phyloP scores from a whole-genome alignment of 768 basidiomycete genomes.

The Collybia nuda region DNA sequence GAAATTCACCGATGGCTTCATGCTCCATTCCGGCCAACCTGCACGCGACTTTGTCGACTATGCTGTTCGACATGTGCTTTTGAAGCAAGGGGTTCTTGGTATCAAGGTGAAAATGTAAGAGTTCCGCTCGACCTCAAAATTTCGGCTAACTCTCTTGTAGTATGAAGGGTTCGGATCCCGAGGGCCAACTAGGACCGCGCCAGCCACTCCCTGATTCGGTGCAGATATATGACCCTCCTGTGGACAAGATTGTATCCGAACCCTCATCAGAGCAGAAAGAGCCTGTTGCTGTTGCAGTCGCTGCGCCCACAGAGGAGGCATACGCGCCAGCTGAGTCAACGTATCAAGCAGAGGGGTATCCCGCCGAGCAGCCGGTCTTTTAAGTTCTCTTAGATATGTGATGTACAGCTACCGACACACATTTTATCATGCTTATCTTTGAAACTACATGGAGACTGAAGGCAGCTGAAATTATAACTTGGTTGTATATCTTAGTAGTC shows the following conservation, averaged over 20 bases:
- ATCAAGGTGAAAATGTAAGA: slow-evolving; percentile 99
- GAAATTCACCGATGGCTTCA: slow-evolving; percentile 99
- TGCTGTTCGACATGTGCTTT: slow-evolving; percentile 96
- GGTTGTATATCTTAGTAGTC: background rate
- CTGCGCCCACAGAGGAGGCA: slow-evolving; percentile 53
- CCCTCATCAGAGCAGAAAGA: slow-evolving; percentile 90
- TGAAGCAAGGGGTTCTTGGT: slow-evolving; percentile 98
- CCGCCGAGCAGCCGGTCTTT: slow-evolving; percentile 59
- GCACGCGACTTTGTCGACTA: slow-evolving; percentile 95
- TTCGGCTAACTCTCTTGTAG: slow-evolving; percentile 35
- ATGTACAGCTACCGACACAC: slow-evolving; percentile 2
- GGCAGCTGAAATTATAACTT: background rate
- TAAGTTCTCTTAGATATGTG: slow-evolving; percentile 18
- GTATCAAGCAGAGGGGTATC: slow-evolving; percentile 40
- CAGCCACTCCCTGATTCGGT: slow-evolving; percentile 97
- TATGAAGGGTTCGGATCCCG: slow-evolving; percentile 96
- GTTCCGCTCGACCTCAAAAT: background rate
- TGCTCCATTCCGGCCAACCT: slow-evolving; percentile 99
- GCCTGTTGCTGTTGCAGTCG: slow-evolving; percentile 50
- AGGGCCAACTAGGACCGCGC: slow-evolving; percentile 84
- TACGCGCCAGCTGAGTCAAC: slow-evolving; percentile 42
- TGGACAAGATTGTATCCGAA: slow-evolving; percentile 88
- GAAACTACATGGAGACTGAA: background rate
- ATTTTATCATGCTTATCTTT: background rate
- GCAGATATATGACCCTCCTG: slow-evolving; percentile 82